Evolutionary conservation across 306 rosid genomes (phyloP).

Genomic region (Leucaena leucocephala): DNA sequence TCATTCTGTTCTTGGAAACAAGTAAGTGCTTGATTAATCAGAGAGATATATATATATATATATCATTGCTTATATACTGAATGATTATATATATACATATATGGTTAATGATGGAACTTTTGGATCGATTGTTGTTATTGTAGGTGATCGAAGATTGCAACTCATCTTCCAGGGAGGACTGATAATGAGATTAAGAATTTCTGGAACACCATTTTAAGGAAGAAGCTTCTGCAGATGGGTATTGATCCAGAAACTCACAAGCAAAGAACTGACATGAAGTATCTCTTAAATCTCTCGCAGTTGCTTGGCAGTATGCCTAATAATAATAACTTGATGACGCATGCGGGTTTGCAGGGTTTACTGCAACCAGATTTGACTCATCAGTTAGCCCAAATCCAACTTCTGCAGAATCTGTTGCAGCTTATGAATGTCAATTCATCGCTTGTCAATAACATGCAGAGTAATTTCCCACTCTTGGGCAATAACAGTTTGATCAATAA

Average conservation of each 20-base stretch:
- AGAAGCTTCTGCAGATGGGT: slow-evolving; percentile 81
- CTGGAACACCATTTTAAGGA: slow-evolving; percentile 84
- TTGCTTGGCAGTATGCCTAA: slow-evolving; percentile 48
- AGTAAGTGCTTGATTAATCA: slow-evolving; percentile 36
- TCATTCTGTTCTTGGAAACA: slow-evolving; percentile 84
- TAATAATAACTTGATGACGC: slow-evolving; percentile 33
- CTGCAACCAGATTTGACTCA: slow-evolving; percentile 67
- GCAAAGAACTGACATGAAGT: slow-evolving; percentile 74
- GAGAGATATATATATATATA: too few species aligned
- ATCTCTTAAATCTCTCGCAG: slow-evolving; percentile 59
- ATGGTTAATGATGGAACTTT: background rate
- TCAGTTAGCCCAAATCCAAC: slow-evolving; percentile 60
- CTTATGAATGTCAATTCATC: slow-evolving; percentile 15
- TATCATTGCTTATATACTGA: too few species aligned
- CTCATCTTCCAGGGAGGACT: slow-evolving; percentile 81
- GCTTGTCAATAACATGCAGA: slow-evolving; percentile 37
- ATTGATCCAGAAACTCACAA: slow-evolving; percentile 91
- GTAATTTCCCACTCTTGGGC: slow-evolving; percentile 25
- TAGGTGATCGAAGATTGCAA: slow-evolving; percentile 93
- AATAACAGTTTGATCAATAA: slow-evolving; percentile 42
- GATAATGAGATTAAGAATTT: slow-evolving; percentile 88
- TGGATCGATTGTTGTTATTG: background rate
- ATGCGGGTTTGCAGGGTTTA: slow-evolving; percentile 47
- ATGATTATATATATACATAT: background rate
- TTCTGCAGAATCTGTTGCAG: slow-evolving; percentile 61